Evolutionary conservation across 208 protist species (phyloP), one percentile per base, ranked within the genome.

Genomic region (Acanthamoeba rhysodes): DNA sequence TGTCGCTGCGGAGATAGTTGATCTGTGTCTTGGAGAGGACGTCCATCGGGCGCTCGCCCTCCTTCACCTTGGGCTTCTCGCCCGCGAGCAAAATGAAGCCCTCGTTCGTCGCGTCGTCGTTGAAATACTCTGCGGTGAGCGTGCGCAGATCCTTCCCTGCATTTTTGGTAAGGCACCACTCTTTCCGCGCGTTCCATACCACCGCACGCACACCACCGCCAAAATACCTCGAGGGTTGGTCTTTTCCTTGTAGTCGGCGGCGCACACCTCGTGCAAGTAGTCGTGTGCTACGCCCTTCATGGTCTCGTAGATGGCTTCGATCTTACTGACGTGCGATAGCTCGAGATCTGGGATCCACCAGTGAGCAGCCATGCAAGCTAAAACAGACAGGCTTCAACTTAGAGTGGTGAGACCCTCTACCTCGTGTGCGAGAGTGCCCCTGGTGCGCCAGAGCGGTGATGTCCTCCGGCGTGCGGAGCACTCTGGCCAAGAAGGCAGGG

Each of bases 1-100:
- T 82, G 74, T 82, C 74, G 22, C 74, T 82, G 32, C 74, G 74
- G 7, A 82, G 74, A 7, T 53, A 82, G 37, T 41, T 41, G 1
- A 82, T 82, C 41, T 82, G 74, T 34, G 32, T 82, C 24, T 82
- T 50, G 41, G 74, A 82, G 74, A 41, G 37, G 6, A 82, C 74
- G 41, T 53, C 74, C 74, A 53, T 50, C 29, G 74, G 37, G 3
- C 41, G 37, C 41, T 32, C 74, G 41, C 37, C 41, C 22, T 32
- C 74, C 41, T 41, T 22, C 41, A 41, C 74, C 18, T 82, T 82
- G 74, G 74, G 32, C 22, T 37, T 20, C 74, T 24, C 27, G 24
- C 62, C 62, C 24, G 62, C 62, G 62, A 68, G 62, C 24, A 32
- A 8, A 29, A 68, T 68, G 62, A 29, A 68, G 62, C 62, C 62